phyloP scores from a whole-genome alignment of 805 yeast species.

The Zygotorulaspora chibaensis region DNA sequence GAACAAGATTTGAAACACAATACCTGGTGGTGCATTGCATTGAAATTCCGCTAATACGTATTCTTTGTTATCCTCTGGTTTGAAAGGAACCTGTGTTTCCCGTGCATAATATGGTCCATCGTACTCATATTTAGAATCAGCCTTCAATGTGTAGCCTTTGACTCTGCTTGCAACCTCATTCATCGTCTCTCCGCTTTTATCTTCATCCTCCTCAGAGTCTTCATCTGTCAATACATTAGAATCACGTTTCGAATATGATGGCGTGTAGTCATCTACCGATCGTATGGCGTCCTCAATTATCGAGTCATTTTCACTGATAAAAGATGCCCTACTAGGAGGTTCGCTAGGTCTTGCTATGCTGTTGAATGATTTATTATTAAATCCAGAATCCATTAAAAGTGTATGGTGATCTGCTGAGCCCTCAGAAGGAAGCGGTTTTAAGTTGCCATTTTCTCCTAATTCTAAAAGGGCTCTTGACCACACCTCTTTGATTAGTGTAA shows the following conservation, averaged over 20 bases:
- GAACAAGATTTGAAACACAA: constrained; percentile 63
- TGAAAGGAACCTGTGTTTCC: constrained; percentile 49
- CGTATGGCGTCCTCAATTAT: constrained; percentile 36
- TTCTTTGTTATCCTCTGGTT: constrained; percentile 46
- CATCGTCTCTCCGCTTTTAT: constrained; percentile 32
- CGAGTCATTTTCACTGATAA: constrained; percentile 23
- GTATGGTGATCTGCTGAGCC: constrained; percentile 2
- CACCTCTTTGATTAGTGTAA: constrained; percentile 60
- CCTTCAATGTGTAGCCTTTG: constrained; percentile 30
- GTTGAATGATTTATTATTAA: constrained; percentile 6
- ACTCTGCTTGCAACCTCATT: constrained; percentile 18
- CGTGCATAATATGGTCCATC: constrained; percentile 64
- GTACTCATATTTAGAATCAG: constrained; percentile 42
- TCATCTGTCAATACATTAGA: constrained; percentile 15
- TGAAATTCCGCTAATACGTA: constrained; percentile 48
- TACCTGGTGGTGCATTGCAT: constrained; percentile 71
- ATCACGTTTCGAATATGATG: constrained; percentile 12
- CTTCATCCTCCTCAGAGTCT: constrained; percentile 34
- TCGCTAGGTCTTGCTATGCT: constrained; percentile 10
- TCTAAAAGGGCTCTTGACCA: constrained; percentile 46
- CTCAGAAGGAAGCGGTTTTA: constrained; percentile 3
- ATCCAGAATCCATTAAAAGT: neutral
- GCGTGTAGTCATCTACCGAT: constrained; percentile 42
- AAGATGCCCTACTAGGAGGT: constrained; percentile 29
- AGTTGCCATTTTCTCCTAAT: constrained; percentile 10